Evolutionary conservation across 805 yeast genomes (phyloP).

Genomic region (Kuraishia cidri): DNA sequence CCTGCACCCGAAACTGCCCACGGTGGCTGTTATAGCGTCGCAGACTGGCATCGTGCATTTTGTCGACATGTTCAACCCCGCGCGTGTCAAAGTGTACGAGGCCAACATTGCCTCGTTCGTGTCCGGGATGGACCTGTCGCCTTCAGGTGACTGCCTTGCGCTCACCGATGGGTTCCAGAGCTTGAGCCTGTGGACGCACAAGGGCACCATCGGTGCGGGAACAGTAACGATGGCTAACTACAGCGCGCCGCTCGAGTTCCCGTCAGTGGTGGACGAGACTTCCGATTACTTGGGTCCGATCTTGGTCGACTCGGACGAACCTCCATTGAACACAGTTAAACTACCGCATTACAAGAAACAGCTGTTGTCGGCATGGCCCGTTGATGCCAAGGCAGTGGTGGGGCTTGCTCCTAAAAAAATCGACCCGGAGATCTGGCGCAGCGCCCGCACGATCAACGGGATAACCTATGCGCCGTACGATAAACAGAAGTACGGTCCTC

Average conservation of each 20-base stretch:
- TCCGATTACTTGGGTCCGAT: slow-evolving; percentile 13
- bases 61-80: slow-evolving; percentile 76
- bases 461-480: slow-evolving; percentile 44
- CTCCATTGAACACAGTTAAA: slow-evolving; percentile 68
- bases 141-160: slow-evolving; percentile 71
- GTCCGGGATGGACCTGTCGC: slow-evolving; percentile 43
- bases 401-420: slow-evolving; percentile 49
- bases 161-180: slow-evolving; percentile 57
- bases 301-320: slow-evolving; percentile 30
- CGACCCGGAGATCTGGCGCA: slow-evolving; percentile 36
- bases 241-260: slow-evolving; percentile 44
- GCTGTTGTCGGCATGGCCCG: slow-evolving; percentile 76
- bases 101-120: slow-evolving; percentile 43
- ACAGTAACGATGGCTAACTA: slow-evolving; percentile 17
- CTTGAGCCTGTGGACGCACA: slow-evolving; percentile 62
- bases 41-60: slow-evolving; percentile 77
- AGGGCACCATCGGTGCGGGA: slow-evolving; percentile 25
- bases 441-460: slow-evolving; percentile 24
- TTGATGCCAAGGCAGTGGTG: slow-evolving; percentile 47
- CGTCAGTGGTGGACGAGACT: slow-evolving; percentile 29
- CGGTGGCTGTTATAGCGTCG: slow-evolving; percentile 67
- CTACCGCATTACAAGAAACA: slow-evolving; percentile 79
- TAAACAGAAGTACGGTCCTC: slow-evolving; percentile 42
- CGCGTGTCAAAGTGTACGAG: slow-evolving; percentile 56
- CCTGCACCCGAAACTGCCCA: slow-evolving; percentile 81